Evolutionary conservation across 805 yeast genomes (phyloP), one percentile per base, ranked within the genome.

Genomic region (Pichia sporocuriosa): DNA sequence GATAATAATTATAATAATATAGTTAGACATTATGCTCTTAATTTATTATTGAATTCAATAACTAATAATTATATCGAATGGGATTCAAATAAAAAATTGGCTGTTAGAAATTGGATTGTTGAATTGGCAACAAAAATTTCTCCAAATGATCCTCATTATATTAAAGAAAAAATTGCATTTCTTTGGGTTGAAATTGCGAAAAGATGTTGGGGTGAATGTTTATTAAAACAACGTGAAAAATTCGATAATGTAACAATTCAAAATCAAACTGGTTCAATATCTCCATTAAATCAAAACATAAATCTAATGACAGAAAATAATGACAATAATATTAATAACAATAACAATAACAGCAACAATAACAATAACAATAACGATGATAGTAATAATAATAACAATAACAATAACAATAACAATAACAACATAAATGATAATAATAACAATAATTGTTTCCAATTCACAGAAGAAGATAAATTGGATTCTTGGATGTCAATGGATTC

Each of bases 111-210:
- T 42, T 90, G 97, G 96, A 73, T 89, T 29, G 72, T 86, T 32
- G 94, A 89, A 52, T 72, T 93, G 34, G 77, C 88, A 22, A 68
- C 68, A 26, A 73, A 76, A 37, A 74, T 82, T 1, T 56, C 69
- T 6, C 64, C 65, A n/a, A 60, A 64, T 20, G 97, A 90, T 58
- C 96, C 97, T 6, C 90, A 87, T 59, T 94, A 81, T 54, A 70
- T 93, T 43, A 85, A 81, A 55, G 97, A 89, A 57, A 93, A 93
- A 61, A 57, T 89, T 31, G 95, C 97, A 12, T 82, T 77, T 49
- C 63, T 93, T 21, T 89, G 97, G 97, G 96, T 85, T 0, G 81
- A 84, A 32, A 68, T 93, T 7, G 95, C 96, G 10, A 93, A 93
- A 56, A 72, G 95, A 43, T 72, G 79, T 24, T 93, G 98, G 98